These are phyloP conservation scores for Macaranga tanarius DNA, from an alignment of 441 rosid genomes.

Conservation along the genomic window DNA sequence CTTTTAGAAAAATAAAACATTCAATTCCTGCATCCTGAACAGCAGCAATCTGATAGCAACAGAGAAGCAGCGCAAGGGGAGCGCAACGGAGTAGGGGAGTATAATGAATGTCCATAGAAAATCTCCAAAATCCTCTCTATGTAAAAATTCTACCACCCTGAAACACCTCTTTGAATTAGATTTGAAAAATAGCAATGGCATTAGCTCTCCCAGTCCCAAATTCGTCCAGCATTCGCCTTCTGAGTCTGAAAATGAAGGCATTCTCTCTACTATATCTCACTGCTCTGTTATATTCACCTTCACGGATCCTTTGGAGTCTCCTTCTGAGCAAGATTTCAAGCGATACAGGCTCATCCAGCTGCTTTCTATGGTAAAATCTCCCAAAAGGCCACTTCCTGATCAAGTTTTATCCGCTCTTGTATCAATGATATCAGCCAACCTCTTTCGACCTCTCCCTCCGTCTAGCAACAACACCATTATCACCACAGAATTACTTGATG, in stretches of 20 bases:
- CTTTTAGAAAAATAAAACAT: background rate
- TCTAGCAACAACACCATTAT: constrained; percentile 25
- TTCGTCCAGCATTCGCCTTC: constrained; percentile 16
- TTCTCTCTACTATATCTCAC: constrained; percentile 34
- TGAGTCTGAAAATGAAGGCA: constrained; percentile 34
- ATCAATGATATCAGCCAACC: constrained; percentile 47
- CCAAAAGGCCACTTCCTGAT: constrained; percentile 30
- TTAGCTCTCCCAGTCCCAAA: constrained; percentile 23
- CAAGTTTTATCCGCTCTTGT: constrained; percentile 35
- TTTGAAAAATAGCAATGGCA: constrained; percentile 11
- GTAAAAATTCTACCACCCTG: constrained; percentile 37
- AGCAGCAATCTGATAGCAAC: background rate
- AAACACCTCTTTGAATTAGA: constrained; percentile 42
- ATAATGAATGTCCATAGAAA: constrained; percentile 48
- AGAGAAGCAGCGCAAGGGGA: background rate
- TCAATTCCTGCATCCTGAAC: background rate
- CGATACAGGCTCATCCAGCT: constrained; percentile 44
- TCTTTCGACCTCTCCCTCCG: constrained; percentile 55
- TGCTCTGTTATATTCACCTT: constrained; percentile 44
- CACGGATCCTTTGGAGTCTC: constrained; percentile 50
- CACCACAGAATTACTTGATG: constrained; percentile 34
- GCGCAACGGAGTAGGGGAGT: background rate
- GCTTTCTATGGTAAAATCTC: constrained; percentile 35
- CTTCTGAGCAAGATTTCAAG: constrained; percentile 48
- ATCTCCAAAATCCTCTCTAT: constrained; percentile 34